Conservation (phyloP, 257 asterid genomes). For the Jacaranda copaia region DNA sequence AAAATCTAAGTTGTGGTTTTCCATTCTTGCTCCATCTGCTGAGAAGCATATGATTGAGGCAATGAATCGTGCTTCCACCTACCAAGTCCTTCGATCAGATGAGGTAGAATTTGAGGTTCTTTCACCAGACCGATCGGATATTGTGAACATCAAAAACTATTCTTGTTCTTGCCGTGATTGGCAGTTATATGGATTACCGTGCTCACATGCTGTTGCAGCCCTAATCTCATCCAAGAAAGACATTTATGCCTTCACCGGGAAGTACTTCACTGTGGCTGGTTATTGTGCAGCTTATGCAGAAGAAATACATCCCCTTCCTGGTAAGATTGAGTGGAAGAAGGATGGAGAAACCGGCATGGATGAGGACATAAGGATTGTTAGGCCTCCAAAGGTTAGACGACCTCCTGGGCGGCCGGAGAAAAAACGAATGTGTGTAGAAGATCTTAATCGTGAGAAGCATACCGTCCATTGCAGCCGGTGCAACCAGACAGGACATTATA, state of each 20-base stretch:
- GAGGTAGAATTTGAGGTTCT: constrained; percentile 79
- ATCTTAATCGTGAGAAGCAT: constrained; percentile 73
- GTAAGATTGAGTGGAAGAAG: constrained; percentile 64
- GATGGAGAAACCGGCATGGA: constrained; percentile 36
- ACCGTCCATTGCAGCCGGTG: constrained; percentile 74
- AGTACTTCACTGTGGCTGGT: constrained; percentile 54
- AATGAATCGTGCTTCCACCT: constrained; percentile 52
- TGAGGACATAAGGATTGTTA: constrained; percentile 49
- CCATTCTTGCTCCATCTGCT: constrained; percentile 68
- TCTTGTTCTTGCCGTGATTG: constrained; percentile 80
- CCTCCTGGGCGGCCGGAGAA: constrained; percentile 85
- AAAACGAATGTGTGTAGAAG: constrained; percentile 71
- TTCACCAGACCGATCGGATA: constrained; percentile 66
- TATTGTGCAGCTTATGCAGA: constrained; percentile 57
- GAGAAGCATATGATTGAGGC: constrained; percentile 65
- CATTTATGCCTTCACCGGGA: constrained; percentile 57
- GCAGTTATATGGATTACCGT: constrained; percentile 73
- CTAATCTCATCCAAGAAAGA: constrained; percentile 60
- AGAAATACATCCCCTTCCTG: constrained; percentile 54
- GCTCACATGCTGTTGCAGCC: constrained; percentile 82
- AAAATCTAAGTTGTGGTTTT: constrained; percentile 57
- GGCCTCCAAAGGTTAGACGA: constrained; percentile 76
- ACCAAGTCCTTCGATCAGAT: constrained; percentile 75
- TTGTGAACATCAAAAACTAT: constrained; percentile 60
- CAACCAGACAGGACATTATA: constrained; percentile 75